Evolutionary conservation across 495 filamentous ascomycete genomes (phyloP), one percentile per base, ranked within the genome.

Genomic region (Tuber indicum): DNA sequence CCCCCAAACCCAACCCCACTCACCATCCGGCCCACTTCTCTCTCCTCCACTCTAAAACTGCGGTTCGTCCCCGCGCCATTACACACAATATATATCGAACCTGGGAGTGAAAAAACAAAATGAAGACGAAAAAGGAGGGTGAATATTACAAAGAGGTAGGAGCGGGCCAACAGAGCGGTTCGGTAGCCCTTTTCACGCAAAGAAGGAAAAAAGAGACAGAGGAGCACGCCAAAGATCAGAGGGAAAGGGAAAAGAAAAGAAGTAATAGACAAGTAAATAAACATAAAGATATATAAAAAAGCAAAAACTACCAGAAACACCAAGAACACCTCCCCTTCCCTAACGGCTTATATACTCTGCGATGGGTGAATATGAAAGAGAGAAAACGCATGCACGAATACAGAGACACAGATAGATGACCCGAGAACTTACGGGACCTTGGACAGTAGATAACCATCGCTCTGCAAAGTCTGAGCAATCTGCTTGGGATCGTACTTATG

Each of bases 401-500:
- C 16, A 39, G 32, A 71, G 70, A 69, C 19, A 75, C 36, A 36
- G 26, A 17, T 69, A 39, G 21, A 71, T 6, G n/a, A 36, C 58
- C n/a, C 21, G 47, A 42, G 47, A 32, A 23, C 52, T 75, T 41
- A 69, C 42, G 26, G 74, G 43, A 45, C 42, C 26, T 44, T 74
- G 21, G 49, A 77, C n/a, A 66, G 43, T 43, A 52, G 43, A 74
- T 66, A 75, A 36, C 74, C 74, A 21, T 46, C 62, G n/a, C 42
- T 72, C 42, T 71, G 85, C 49, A 87, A 73, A 70, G 79, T 85
- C 74, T 86, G 84, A 52, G 85, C 85, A 46, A 86, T 77, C 10
- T 82, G 79, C 36, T 46, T 26, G 0, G 86, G 85, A 79, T 88
- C 87, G 49, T 85, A 88, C 78, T 85, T 86, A 45, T 80, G 77